A percentile compares a stretch with the other conserved stretches of the same genome.
phyloP scores from a whole-genome alignment of 1,284 basidiomycete genomes.

The Wallemia mellicola region DNA sequence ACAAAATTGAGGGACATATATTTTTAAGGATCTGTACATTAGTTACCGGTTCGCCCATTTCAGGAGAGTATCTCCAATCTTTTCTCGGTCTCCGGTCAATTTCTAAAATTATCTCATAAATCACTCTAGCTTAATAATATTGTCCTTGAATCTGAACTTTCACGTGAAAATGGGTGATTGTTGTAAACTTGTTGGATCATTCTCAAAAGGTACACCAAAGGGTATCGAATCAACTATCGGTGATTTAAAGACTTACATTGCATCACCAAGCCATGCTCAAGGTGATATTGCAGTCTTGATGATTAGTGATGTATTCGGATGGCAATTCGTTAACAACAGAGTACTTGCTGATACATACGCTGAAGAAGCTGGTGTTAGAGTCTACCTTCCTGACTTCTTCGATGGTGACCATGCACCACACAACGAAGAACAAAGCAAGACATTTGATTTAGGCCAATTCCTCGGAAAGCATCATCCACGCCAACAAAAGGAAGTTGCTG shows the following conservation, averaged over 20 bases:
- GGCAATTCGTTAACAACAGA: constrained; percentile 2
- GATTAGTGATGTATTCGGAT: neutral
- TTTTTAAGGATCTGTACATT: no score
- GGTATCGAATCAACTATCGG: neutral
- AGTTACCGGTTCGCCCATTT: no score
- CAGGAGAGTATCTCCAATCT: no score
- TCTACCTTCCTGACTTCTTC: neutral
- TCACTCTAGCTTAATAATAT: no score
- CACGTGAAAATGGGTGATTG: neutral
- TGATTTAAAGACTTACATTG: neutral
- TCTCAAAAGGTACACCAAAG: neutral
- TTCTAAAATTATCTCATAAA: no score
- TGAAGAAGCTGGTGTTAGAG: constrained; percentile 3
- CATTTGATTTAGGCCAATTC: neutral
- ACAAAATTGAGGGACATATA: no score
- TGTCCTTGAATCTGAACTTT: no score
- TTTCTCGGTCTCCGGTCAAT: no score
- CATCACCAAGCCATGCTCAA: neutral
- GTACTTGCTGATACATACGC: constrained; percentile 7
- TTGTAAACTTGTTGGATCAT: neutral
- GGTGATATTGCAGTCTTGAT: neutral
- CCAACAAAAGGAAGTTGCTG: neutral
- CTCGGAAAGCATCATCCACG: neutral
- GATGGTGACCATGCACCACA: neutral
- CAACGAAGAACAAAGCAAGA: neutral